A percentile compares a stretch with the other conserved stretches of the same genome.
Evolutionary conservation across 2,329 filamentous ascomycete species (phyloP).

Genomic region (Hypocrella siamensis): DNA sequence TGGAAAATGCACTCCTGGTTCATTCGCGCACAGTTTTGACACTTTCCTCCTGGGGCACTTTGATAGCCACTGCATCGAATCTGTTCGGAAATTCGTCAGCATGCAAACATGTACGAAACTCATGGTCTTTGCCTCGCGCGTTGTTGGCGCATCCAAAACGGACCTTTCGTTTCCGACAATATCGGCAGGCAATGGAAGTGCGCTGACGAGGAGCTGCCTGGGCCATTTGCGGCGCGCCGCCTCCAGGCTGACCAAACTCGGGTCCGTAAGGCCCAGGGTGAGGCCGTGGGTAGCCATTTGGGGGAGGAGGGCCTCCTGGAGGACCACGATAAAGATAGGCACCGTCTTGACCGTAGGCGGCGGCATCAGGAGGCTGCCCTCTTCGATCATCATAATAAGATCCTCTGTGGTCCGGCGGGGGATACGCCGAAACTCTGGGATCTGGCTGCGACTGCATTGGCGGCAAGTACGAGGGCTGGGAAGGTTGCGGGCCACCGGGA

Average conservation of each 20-base stretch:
- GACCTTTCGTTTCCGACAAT: conserved; percentile 47
- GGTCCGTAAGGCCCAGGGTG: conserved; percentile 16
- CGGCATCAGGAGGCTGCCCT: conserved; percentile 9
- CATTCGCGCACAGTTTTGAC: conserved; percentile 45
- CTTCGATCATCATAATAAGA: conserved; percentile 20
- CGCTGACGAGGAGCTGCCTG: conserved; percentile 41
- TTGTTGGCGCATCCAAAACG: no score
- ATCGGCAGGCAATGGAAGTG: conserved; percentile 44
- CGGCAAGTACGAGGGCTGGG: conserved; percentile 19
- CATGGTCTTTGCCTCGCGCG: no score
- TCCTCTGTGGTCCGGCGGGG: conserved; percentile 22
- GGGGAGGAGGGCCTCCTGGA: conserved; percentile 14
- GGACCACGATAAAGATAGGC: conserved; percentile 18
- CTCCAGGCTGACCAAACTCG: conserved; percentile 19
- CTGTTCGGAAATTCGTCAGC: conserved; percentile 15
- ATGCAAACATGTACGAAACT: no score
- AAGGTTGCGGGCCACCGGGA: conserved; percentile 14
- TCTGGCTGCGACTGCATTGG: conserved; percentile 21
- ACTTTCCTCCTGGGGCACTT: conserved; percentile 42
- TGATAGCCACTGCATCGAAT: conserved; percentile 47
- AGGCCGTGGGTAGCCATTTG: conserved; percentile 11
- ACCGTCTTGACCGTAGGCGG: conserved; percentile 14
- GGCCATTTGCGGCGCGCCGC: conserved; percentile 19
- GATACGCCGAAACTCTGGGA: conserved; percentile 18
- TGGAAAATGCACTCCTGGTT: conserved; percentile 47